Evolutionary conservation across 192 early-diverging fungal genomes (phyloP).

Genomic region (Coemansia sp.): DNA sequence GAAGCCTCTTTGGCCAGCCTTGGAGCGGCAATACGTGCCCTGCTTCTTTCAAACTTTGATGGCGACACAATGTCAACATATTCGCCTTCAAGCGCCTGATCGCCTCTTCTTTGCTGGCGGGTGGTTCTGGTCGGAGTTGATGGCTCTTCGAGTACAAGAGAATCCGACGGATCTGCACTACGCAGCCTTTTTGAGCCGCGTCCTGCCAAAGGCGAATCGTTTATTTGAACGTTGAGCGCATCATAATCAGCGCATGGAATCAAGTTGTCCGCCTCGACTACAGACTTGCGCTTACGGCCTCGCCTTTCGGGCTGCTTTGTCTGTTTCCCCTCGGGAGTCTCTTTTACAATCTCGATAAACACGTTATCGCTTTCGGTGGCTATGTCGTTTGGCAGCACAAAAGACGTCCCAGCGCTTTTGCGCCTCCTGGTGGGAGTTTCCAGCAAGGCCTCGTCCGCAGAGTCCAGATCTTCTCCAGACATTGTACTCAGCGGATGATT

Average conservation of each 20-base stretch:
- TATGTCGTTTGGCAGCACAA: not conserved
- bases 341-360: constrained; percentile 12
- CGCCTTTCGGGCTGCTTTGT: constrained; percentile 11
- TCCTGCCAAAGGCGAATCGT: constrained; percentile 20
- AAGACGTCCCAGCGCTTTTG: constrained; percentile 1
- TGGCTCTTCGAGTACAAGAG: not conserved
- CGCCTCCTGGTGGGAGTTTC: constrained; percentile 27
- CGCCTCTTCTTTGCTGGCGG: not conserved
- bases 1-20: constrained; percentile 1
- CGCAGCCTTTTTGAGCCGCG: constrained; percentile 9
- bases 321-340: constrained; percentile 1
- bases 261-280: not conserved
- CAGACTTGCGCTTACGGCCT: constrained; percentile 36
- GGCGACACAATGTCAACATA: constrained; percentile 47
- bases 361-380: not conserved
- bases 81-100: not conserved
- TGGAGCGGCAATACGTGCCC: constrained; percentile 16
- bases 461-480: constrained; percentile 5
- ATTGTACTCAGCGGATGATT: not conserved
- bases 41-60: constrained; percentile 41
- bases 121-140: not conserved
- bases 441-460: constrained; percentile 14
- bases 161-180: not conserved
- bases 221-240: not conserved
- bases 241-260: not conserved